These are phyloP conservation scores for Solanum medicagineum DNA, from an alignment of 257 asterid genomes.

Conservation along the genomic window DNA sequence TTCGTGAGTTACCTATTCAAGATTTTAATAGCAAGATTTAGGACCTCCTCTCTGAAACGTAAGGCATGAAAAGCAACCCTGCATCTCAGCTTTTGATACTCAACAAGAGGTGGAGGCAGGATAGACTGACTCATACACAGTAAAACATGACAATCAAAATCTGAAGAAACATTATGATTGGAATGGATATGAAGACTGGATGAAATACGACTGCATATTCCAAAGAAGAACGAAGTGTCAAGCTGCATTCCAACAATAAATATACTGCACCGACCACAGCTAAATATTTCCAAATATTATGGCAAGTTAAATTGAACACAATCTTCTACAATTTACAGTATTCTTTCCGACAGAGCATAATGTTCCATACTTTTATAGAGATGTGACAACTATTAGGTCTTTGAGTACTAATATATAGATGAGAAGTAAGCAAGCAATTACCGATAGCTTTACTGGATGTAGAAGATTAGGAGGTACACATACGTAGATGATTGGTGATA, in stretches of 20 bases:
- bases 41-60: constrained; percentile 74
- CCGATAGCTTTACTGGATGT: not conserved
- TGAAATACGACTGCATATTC: not conserved
- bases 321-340: not conserved
- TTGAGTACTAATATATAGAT: not conserved
- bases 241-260: not conserved
- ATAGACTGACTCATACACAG: constrained; percentile 34
- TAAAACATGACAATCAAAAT: not conserved
- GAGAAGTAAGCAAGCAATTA: not conserved
- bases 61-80: constrained; percentile 91
- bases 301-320: not conserved
- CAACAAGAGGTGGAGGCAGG: constrained; percentile 77
- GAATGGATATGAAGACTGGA: not conserved
- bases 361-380: not conserved
- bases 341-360: not conserved
- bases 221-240: not conserved
- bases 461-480: not conserved
- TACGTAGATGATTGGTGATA: not conserved
- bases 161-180: not conserved
- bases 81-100: constrained; percentile 86
- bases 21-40: constrained; percentile 80
- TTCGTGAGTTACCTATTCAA: constrained; percentile 34
- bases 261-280: not conserved
- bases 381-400: not conserved
- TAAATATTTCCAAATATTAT: not conserved